Conservation (phyloP, 768 basidiomycete species). For the Sarcodon aspratus region DNA sequence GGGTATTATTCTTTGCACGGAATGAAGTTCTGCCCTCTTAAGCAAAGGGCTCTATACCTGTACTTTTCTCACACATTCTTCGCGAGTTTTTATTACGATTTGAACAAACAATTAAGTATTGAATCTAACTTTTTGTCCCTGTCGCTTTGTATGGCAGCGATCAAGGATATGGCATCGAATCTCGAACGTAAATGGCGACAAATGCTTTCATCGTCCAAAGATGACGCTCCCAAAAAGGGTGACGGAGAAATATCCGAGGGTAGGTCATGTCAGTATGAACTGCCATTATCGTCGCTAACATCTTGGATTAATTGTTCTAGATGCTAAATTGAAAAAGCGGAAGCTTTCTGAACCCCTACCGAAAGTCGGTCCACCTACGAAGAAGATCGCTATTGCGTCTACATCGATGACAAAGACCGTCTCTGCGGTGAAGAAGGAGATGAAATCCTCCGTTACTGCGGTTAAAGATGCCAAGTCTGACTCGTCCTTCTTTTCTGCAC, state of each 20-base stretch:
- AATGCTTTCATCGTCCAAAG: constrained; percentile 32
- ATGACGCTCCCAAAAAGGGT: constrained; percentile 18
- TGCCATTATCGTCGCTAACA: constrained; percentile 13
- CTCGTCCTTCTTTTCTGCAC: constrained; percentile 81
- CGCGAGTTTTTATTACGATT: constrained; percentile 1
- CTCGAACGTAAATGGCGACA: constrained; percentile 79
- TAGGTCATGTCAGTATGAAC: constrained; percentile 50
- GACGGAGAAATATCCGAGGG: constrained; percentile 38
- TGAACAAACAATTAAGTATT: constrained; percentile 9
- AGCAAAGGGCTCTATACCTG: constrained; percentile 5
- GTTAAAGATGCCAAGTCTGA: constrained; percentile 78
- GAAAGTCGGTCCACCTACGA: constrained; percentile 41
- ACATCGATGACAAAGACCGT: constrained; percentile 26
- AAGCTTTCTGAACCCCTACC: constrained; percentile 45
- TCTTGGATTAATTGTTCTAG: constrained; percentile 20
- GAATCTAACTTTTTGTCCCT: constrained; percentile 58
- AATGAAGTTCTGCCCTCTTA: not conserved
- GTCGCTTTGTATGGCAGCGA: constrained; percentile 48
- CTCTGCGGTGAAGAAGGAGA: constrained; percentile 48
- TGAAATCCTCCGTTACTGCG: constrained; percentile 21
- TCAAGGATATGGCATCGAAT: constrained; percentile 90
- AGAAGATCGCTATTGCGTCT: constrained; percentile 49
- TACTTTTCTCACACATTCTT: constrained; percentile 10
- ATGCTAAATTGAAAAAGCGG: constrained; percentile 61
- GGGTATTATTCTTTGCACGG: no score